A percentile compares a stretch with the other conserved stretches of the same genome.
Conservation (phyloP, 2,329 filamentous ascomycete species). For the Penicillium sp. region DNA sequence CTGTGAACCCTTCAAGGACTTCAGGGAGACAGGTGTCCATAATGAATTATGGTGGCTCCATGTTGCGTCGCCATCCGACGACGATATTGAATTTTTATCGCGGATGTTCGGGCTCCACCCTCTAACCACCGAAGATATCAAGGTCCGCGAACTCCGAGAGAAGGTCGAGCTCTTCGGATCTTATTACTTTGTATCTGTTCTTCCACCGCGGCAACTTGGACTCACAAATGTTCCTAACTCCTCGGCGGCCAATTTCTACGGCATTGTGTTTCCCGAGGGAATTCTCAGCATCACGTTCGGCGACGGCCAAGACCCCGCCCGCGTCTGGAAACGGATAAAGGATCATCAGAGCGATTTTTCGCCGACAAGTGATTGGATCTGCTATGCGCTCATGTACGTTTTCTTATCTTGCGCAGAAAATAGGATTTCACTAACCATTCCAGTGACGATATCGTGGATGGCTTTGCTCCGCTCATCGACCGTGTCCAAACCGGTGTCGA, state of each 20-base stretch:
- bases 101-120: slow-evolving; percentile 94
- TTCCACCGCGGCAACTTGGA: slow-evolving; percentile 78
- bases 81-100: slow-evolving; percentile 83
- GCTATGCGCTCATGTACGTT: slow-evolving; percentile 86
- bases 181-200: slow-evolving; percentile 95
- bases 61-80: slow-evolving; percentile 79
- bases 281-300: slow-evolving; percentile 88
- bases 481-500: slow-evolving; percentile 83
- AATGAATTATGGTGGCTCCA: slow-evolving; percentile 97
- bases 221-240: slow-evolving; percentile 49
- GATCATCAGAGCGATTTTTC: slow-evolving; percentile 88
- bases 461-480: slow-evolving; percentile 81
- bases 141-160: slow-evolving; percentile 86
- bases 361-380: slow-evolving; percentile 93
- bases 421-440: not conserved
- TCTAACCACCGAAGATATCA: slow-evolving; percentile 90
- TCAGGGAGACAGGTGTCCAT: slow-evolving; percentile 47
- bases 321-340: slow-evolving; percentile 86
- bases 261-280: slow-evolving; percentile 89
- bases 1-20: slow-evolving; percentile 74
- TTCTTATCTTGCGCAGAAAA: not conserved
- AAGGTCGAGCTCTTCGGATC: slow-evolving; percentile 97
- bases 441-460: slow-evolving; percentile 92
- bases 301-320: slow-evolving; percentile 75
- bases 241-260: slow-evolving; percentile 89